Evolutionary conservation across 1,139 yeast genomes (phyloP).

Genomic region (Meyerozyma athensensis): DNA sequence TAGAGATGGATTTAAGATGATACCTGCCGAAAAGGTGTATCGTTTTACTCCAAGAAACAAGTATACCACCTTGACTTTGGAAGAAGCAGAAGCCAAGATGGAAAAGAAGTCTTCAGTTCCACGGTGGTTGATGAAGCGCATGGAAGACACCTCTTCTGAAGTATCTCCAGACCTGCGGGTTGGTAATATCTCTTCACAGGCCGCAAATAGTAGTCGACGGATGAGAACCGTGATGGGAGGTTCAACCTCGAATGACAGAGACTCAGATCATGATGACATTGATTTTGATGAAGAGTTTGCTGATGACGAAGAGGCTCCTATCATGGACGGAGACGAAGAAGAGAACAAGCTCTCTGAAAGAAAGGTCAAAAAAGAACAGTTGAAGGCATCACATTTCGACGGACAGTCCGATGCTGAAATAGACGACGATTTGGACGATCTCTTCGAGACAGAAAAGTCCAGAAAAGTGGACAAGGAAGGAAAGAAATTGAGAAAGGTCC

Average conservation of each 20-base stretch:
- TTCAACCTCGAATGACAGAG: conserved; percentile 47
- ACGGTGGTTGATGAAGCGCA: conserved; percentile 93
- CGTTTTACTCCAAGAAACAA: conserved; percentile 89
- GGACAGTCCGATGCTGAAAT: conserved; percentile 57
- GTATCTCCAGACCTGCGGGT: conserved; percentile 45
- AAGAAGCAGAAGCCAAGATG: conserved; percentile 96
- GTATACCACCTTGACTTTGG: conserved; percentile 88
- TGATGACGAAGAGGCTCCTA: conserved; percentile 98
- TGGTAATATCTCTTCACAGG: conserved; percentile 20
- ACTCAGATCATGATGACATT: conserved; percentile 84
- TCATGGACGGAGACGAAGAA: conserved; percentile 94
- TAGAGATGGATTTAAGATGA: conserved; percentile 84
- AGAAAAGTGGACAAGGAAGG: conserved; percentile 91
- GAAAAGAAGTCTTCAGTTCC: conserved; percentile 76
- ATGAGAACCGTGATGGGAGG: conserved; percentile 61
- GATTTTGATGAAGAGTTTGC: conserved; percentile 97
- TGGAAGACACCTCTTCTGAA: conserved; percentile 56
- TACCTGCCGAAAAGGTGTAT: conserved; percentile 92
- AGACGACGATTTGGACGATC: conserved; percentile 57
- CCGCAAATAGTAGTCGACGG: conserved; percentile 21
- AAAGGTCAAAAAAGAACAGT: conserved; percentile 86
- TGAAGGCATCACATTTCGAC: conserved; percentile 71
- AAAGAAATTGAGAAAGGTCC: conserved; percentile 73
- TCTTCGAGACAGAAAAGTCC: conserved; percentile 56
- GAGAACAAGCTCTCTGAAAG: conserved; percentile 88